A percentile compares a stretch with the other conserved stretches of the same genome.
Evolutionary conservation across 805 yeast species (phyloP).

Genomic region (Tetrapisispora iriomotensis): DNA sequence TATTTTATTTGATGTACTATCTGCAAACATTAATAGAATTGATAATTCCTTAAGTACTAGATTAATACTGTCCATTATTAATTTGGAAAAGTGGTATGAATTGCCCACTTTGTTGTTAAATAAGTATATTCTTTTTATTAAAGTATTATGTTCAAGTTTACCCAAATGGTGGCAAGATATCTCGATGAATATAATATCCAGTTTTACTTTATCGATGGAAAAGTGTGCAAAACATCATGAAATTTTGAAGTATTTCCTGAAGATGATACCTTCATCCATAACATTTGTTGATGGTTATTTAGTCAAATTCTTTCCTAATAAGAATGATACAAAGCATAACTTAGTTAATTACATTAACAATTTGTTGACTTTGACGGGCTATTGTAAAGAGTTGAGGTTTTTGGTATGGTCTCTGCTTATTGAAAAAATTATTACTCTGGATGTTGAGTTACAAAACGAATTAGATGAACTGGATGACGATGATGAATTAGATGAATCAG

Average conservation of each 20-base stretch:
- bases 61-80: slow-evolving; percentile 53
- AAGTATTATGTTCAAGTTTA: slow-evolving; percentile 69
- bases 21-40: slow-evolving; percentile 57
- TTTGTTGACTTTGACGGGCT: slow-evolving; percentile 46
- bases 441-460: slow-evolving; percentile 85
- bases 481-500: slow-evolving; percentile 46
- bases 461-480: slow-evolving; percentile 77
- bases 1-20: slow-evolving; percentile 47
- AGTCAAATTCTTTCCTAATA: slow-evolving; percentile 66
- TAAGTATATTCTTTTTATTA: slow-evolving; percentile 59
- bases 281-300: slow-evolving; percentile 51
- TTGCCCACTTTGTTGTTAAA: slow-evolving; percentile 36
- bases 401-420: slow-evolving; percentile 72
- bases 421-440: slow-evolving; percentile 75
- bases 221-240: slow-evolving; percentile 49
- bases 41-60: slow-evolving; percentile 42
- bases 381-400: slow-evolving; percentile 67
- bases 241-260: slow-evolving; percentile 52
- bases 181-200: slow-evolving; percentile 54
- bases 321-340: slow-evolving; percentile 45
- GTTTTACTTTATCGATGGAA: slow-evolving; percentile 35
- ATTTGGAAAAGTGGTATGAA: slow-evolving; percentile 51
- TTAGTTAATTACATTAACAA: slow-evolving; percentile 59
- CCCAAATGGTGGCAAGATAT: slow-evolving; percentile 90
- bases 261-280: slow-evolving; percentile 74